phyloP scores from a whole-genome alignment of 441 rosid genomes.

The Erodium moschatum region DNA sequence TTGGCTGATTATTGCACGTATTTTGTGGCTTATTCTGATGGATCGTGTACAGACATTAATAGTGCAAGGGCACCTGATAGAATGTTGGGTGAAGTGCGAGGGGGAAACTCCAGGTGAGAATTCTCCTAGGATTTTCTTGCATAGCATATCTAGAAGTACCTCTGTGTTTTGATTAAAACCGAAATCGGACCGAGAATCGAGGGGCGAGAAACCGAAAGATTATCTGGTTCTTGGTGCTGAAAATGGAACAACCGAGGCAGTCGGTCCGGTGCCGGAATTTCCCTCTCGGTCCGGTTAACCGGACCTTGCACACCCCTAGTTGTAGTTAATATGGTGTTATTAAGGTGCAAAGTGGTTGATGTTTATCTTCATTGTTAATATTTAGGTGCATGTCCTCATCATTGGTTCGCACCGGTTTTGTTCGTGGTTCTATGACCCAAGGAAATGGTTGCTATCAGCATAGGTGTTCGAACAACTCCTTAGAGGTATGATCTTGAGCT shows the following conservation, averaged over 20 bases:
- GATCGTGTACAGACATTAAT: slow-evolving; percentile 86
- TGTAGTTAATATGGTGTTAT: background rate
- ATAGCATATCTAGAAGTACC: too few species aligned
- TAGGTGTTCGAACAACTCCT: slow-evolving; percentile 62
- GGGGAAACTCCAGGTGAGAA: slow-evolving; percentile 74
- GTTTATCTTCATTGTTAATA: slow-evolving; percentile 19
- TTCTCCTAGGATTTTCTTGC: slow-evolving; percentile 16
- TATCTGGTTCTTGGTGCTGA: too few species aligned
- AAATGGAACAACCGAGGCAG: too few species aligned
- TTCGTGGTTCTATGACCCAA: slow-evolving; percentile 82
- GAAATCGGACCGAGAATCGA: too few species aligned
- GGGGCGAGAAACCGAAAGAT: too few species aligned
- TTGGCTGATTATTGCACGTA: slow-evolving; percentile 96
- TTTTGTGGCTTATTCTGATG: slow-evolving; percentile 97
- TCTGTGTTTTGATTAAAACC: too few species aligned
- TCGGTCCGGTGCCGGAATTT: too few species aligned
- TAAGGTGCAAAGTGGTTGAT: slow-evolving; percentile 20
- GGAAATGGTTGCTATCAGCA: slow-evolving; percentile 99
- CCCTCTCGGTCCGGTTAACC: too few species aligned
- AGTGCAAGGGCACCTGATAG: slow-evolving; percentile 95
- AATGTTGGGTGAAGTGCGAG: slow-evolving; percentile 97
- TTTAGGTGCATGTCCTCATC: slow-evolving; percentile 91
- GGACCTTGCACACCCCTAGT: too few species aligned
- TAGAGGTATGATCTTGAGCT: slow-evolving; percentile 53
- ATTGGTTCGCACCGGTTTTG: slow-evolving; percentile 85